Evolutionary conservation across 2,329 filamentous ascomycete genomes (phyloP).

Genomic region (Onygena corvina): DNA sequence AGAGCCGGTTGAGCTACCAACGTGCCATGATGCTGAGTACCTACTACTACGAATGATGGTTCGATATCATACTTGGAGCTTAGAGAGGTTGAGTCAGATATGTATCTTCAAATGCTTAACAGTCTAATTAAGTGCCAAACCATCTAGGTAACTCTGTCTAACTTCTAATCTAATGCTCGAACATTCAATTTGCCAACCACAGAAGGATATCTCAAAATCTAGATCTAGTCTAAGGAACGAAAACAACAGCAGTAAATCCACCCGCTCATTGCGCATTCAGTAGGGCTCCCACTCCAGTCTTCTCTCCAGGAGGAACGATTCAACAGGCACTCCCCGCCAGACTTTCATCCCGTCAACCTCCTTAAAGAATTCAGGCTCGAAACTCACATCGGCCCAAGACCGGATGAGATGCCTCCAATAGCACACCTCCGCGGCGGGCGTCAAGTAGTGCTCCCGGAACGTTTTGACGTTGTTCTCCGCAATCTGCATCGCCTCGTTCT

Average conservation of each 20-base stretch:
- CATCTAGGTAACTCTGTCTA: too few species aligned
- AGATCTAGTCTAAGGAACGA: too few species aligned
- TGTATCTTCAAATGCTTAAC: too few species aligned
- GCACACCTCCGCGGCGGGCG: constrained; percentile 43
- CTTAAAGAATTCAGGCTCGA: constrained; percentile 28
- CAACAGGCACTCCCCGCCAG: constrained; percentile 29
- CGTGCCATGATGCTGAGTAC: too few species aligned
- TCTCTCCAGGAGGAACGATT: constrained; percentile 29
- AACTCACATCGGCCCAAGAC: constrained; percentile 29
- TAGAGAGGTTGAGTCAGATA: too few species aligned
- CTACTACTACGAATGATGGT: too few species aligned
- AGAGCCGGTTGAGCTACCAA: too few species aligned
- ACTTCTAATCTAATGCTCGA: too few species aligned
- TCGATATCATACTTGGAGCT: too few species aligned
- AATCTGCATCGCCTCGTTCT: constrained; percentile 37
- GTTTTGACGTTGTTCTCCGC: constrained; percentile 38
- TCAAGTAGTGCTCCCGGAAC: constrained; percentile 44
- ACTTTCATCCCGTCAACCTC: constrained; percentile 21
- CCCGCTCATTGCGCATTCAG: neutral
- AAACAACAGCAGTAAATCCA: too few species aligned
- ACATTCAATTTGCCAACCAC: too few species aligned
- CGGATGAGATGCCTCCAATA: constrained; percentile 43
- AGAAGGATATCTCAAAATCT: neutral
- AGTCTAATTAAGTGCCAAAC: too few species aligned
- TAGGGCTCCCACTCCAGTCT: constrained; percentile 6